Percentiles rank a stretch among this genome's conserved stretches.
Evolutionary conservation across 495 filamentous ascomycete genomes (phyloP).

Genomic region (Aspergillus carlsbadensis): DNA sequence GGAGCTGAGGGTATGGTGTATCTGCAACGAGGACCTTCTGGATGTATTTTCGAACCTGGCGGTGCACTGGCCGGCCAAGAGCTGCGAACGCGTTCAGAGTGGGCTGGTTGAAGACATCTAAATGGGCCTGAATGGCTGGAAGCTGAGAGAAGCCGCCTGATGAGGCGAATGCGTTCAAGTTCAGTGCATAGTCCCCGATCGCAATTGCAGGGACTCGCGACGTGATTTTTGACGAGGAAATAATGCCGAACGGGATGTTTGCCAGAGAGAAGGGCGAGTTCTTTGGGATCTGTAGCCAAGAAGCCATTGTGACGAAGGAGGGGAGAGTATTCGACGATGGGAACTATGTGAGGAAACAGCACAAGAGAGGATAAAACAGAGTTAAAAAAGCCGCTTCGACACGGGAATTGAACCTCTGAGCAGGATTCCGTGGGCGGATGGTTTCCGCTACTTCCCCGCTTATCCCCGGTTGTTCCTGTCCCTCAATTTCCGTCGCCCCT

Average conservation of each 20-base stretch:
- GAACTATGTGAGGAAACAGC: neutral
- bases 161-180: conserved; percentile 65
- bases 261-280: conserved; percentile 76
- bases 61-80: conserved; percentile 69
- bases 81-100: conserved; percentile 83
- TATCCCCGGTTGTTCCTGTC: conserved; percentile 20
- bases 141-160: conserved; percentile 60
- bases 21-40: conserved; percentile 66
- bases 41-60: conserved; percentile 69
- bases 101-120: conserved; percentile 62
- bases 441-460: conserved; percentile 28
- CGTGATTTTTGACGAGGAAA: conserved; percentile 55
- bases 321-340: neutral
- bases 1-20: conserved; percentile 56
- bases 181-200: conserved; percentile 74
- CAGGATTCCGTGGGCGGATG: conserved; percentile 30
- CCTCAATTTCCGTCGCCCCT: conserved; percentile 20
- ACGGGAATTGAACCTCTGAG: too few species aligned
- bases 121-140: conserved; percentile 54
- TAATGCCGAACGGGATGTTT: conserved; percentile 94
- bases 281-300: conserved; percentile 65
- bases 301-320: conserved; percentile 44
- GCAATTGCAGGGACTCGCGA: conserved; percentile 69
- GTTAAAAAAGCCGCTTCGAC: neutral
- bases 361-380: neutral